phyloP scores from a whole-genome alignment of 148 eudicot genomes.

The Heliosperma pusillum region DNA sequence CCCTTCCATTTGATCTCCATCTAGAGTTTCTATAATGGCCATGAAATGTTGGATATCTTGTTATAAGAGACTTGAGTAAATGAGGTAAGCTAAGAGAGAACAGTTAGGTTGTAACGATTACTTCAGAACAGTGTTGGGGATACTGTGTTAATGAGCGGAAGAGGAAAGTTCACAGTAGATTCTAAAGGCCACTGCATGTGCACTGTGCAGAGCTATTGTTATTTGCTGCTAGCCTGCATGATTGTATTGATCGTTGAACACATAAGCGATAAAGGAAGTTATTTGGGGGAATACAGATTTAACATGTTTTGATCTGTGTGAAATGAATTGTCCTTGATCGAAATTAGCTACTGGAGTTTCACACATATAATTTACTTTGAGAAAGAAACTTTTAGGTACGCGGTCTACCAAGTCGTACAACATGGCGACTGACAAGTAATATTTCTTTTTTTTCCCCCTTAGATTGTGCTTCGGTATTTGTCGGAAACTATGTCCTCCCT shows the following conservation, averaged over 20 bases:
- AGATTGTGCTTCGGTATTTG: too few relatives aligned
- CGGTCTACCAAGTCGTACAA: too few relatives aligned
- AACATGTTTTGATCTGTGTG: too few relatives aligned
- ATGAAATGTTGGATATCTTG: not conserved
- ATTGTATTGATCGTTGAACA: not conserved
- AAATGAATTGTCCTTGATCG: not conserved
- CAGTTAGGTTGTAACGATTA: not conserved
- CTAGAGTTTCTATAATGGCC: not conserved
- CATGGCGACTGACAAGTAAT: too few relatives aligned
- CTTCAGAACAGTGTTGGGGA: not conserved
- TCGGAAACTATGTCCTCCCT: too few relatives aligned
- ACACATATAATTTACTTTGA: too few relatives aligned
- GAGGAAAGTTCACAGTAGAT: not conserved
- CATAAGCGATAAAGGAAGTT: not conserved
- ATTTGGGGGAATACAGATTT: not conserved
- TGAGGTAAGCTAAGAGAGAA: not conserved
- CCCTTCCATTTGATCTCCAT: not conserved
- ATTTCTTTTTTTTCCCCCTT: too few relatives aligned
- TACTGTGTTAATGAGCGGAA: not conserved
- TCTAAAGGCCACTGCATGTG: not conserved
- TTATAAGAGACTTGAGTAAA: not conserved
- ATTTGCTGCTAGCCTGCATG: not conserved
- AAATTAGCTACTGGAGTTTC: too few relatives aligned
- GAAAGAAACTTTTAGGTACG: too few relatives aligned
- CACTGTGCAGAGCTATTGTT: not conserved